phyloP scores from a whole-genome alignment of 768 basidiomycete species.

The Lactarius quietus region DNA sequence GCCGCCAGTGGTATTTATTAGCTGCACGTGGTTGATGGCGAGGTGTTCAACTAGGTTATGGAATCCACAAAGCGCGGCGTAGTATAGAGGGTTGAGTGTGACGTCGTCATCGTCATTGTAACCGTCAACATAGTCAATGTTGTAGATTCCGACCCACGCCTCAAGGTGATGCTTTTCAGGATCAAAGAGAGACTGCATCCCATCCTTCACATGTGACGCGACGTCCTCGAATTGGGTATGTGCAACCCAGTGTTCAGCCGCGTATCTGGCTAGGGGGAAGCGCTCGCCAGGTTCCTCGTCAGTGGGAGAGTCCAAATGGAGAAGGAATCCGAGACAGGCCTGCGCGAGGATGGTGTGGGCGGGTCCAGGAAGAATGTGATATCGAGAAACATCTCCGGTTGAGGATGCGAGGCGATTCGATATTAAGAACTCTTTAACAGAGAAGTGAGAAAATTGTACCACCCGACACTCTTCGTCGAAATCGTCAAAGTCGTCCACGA shows the following conservation, averaged over 20 bases:
- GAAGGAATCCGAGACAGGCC: background rate
- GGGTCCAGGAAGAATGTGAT: background rate
- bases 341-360: background rate
- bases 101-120: no score
- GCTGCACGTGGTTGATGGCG: background rate
- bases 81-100: background rate
- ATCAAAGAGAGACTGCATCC: background rate
- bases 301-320: background rate
- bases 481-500: background rate
- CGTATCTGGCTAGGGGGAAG: background rate
- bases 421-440: conserved; percentile 6
- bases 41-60: background rate
- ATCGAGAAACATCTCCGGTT: background rate
- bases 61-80: background rate
- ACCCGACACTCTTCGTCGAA: background rate
- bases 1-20: background rate
- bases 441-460: conserved; percentile 3
- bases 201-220: background rate
- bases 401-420: background rate
- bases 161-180: background rate
- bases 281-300: background rate
- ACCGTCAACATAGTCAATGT: no score
- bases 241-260: background rate
- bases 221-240: background rate
- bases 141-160: no score